Evolutionary conservation across 768 basidiomycete genomes (phyloP).

Genomic region (Boletus tomentosulus): DNA sequence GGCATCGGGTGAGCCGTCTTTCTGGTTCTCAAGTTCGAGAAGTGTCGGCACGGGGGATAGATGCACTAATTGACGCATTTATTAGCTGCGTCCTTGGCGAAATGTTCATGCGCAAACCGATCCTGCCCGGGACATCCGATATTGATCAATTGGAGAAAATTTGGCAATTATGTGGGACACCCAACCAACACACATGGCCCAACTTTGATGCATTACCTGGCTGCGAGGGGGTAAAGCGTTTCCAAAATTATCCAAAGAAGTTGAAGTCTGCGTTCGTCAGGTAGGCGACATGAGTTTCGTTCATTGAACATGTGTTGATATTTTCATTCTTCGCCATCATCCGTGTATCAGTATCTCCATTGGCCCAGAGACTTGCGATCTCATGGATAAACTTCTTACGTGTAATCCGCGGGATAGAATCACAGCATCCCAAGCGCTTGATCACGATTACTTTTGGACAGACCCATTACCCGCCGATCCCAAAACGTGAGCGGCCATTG

Average conservation of each 20-base stretch:
- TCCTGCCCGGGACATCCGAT: constrained; percentile 84
- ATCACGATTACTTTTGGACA: constrained; percentile 94
- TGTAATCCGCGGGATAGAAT: constrained; percentile 83
- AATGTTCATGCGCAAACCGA: constrained; percentile 86
- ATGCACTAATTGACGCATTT: background rate
- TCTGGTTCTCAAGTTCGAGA: background rate
- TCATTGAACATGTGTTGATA: constrained; percentile 2
- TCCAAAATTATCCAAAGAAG: constrained; percentile 49
- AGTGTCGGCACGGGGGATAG: background rate
- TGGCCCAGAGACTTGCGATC: constrained; percentile 69
- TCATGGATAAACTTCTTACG: constrained; percentile 76
- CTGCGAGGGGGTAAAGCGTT: constrained; percentile 73
- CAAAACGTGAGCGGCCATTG: constrained; percentile 51
- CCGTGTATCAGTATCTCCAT: constrained; percentile 42
- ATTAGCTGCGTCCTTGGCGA: constrained; percentile 91
- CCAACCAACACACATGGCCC: constrained; percentile 79
- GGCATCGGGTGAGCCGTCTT: constrained; percentile 73
- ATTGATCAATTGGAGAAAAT: constrained; percentile 91
- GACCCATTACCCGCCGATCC: constrained; percentile 85
- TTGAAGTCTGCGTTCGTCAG: constrained; percentile 55
- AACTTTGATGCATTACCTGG: constrained; percentile 72
- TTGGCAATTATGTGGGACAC: constrained; percentile 85
- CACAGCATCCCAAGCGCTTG: constrained; percentile 81
- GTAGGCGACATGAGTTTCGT: constrained; percentile 34
- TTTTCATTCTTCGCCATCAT: background rate